These are phyloP conservation scores for Drosera capensis DNA, from an alignment of 148 eudicot species.

Conservation along the genomic window DNA sequence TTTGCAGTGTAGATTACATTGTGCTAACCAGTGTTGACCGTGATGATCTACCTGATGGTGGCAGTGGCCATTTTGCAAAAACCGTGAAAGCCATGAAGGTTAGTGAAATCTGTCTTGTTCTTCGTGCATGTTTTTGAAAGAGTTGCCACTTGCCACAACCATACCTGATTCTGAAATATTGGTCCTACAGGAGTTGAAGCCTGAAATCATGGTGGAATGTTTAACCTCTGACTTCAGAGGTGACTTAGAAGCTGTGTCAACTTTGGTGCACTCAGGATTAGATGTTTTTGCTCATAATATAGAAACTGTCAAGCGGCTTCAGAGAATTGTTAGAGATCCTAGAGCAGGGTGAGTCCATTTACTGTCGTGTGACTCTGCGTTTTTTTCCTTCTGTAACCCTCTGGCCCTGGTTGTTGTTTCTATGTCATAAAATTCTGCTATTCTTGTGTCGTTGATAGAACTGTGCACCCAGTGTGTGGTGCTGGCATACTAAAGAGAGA, in stretches of 20 bases:
- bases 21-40: slow-evolving; percentile 96
- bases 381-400: neutral
- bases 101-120: neutral
- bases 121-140: neutral
- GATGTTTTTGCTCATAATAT: slow-evolving; percentile 97
- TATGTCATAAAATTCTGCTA: too few species aligned
- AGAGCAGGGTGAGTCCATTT: slow-evolving; percentile 65
- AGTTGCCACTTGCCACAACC: neutral
- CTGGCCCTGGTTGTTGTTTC: neutral
- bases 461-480: too few species aligned
- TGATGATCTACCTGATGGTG: slow-evolving; percentile 93
- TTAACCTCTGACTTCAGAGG: slow-evolving; percentile 94
- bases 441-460: too few species aligned
- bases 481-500: neutral
- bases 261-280: slow-evolving; percentile 81
- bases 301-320: slow-evolving; percentile 88
- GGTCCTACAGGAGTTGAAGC: slow-evolving; percentile 53
- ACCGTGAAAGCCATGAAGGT: slow-evolving; percentile 94
- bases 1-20: slow-evolving; percentile 82
- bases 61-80: slow-evolving; percentile 89
- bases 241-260: slow-evolving; percentile 64
- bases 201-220: slow-evolving; percentile 83
- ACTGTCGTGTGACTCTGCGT: neutral
- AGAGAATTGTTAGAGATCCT: slow-evolving; percentile 90
- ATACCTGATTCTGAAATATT: slow-evolving; percentile 13